Conservation (phyloP, 768 basidiomycete genomes). For the Rhizopogon vinicolor region DNA sequence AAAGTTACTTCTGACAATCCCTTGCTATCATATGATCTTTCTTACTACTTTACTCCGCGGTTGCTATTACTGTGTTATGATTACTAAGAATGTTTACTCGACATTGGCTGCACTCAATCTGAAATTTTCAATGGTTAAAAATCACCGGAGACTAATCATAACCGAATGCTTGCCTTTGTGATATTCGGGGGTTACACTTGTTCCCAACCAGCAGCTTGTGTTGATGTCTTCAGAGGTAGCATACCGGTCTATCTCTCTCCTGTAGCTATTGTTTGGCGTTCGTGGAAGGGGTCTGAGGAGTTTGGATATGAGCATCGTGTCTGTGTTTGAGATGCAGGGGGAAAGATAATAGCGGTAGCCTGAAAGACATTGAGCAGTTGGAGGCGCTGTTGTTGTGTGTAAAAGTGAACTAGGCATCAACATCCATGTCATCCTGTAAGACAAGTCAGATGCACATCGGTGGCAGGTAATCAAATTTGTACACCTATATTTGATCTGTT, state of each 20-base stretch:
- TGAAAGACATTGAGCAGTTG: no score
- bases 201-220: conserved; percentile 97
- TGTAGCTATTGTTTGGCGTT: conserved; percentile 96
- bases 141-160: neutral
- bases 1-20: no score
- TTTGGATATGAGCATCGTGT: conserved; percentile 4
- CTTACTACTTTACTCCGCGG: no score
- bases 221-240: conserved; percentile 94
- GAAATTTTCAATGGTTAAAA: conserved; percentile 3
- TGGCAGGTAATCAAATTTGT: conserved; percentile 8
- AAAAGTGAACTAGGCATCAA: no score
- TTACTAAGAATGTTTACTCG: no score
- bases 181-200: conserved; percentile 96
- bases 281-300: conserved; percentile 74
- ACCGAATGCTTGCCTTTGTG: conserved; percentile 56
- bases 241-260: conserved; percentile 90
- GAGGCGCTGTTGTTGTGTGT: no score
- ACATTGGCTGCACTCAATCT: no score
- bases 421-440: conserved; percentile 70
- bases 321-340: neutral
- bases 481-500: conserved; percentile 90
- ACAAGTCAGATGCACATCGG: neutral
- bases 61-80: no score
- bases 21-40: no score
- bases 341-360: no score